Evolutionary conservation across 1,284 basidiomycete species (phyloP).

Genomic region (Rhodofomes roseus): DNA sequence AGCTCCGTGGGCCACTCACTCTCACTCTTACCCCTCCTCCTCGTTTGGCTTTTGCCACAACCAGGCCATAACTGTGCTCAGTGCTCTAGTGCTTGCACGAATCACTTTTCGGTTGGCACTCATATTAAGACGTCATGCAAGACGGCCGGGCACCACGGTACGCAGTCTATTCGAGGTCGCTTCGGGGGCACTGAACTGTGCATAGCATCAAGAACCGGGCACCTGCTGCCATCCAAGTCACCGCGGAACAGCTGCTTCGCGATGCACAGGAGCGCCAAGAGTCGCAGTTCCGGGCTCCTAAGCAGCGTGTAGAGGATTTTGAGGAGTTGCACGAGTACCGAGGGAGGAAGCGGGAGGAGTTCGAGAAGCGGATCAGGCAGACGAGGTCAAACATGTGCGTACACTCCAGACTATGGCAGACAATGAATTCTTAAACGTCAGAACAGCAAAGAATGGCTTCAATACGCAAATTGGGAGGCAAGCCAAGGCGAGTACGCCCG

Average conservation of each 20-base stretch:
- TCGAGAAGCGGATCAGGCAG: slow-evolving; percentile 91
- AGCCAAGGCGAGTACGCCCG: slow-evolving; percentile 94
- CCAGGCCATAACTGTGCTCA: no score
- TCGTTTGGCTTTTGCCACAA: no score
- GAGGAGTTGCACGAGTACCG: slow-evolving; percentile 97
- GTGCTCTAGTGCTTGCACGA: no score
- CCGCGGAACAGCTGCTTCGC: slow-evolving; percentile 94
- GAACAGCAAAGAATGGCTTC: slow-evolving; percentile 73
- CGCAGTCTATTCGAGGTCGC: background rate
- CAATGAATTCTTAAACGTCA: slow-evolving; percentile 3
- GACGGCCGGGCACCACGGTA: slow-evolving; percentile 55
- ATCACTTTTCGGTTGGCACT: no score
- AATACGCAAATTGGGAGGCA: slow-evolving; percentile 89
- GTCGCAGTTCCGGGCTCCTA: slow-evolving; percentile 85
- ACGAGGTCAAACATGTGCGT: slow-evolving; percentile 79
- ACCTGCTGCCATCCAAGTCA: slow-evolving; percentile 92
- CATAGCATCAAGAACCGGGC: slow-evolving; percentile 85
- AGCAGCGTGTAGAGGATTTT: slow-evolving; percentile 93
- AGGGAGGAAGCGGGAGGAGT: slow-evolving; percentile 93
- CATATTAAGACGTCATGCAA: slow-evolving; percentile 35
- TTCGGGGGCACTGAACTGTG: background rate
- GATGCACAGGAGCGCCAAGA: slow-evolving; percentile 99
- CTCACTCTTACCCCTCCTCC: no score
- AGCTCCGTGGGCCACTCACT: no score
- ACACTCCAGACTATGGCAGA: background rate